Evolutionary conservation across 495 filamentous ascomycete genomes (phyloP).

Genomic region (Ramalina peruviana): DNA sequence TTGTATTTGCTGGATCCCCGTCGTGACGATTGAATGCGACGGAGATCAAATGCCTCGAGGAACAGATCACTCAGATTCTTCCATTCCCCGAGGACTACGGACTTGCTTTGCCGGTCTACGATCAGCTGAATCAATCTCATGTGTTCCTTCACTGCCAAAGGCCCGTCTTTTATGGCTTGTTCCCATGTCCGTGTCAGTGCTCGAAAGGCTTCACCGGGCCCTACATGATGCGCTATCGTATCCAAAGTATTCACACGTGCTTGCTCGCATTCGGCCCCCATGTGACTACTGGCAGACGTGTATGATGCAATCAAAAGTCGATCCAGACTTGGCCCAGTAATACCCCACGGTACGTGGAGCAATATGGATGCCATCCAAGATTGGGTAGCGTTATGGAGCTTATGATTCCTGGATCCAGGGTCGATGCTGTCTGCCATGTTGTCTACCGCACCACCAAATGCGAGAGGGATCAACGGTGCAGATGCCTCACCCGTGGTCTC

Average conservation of each 20-base stretch:
- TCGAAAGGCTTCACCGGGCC: conserved; percentile 51
- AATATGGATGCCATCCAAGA: conserved; percentile 65
- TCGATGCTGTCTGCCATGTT: conserved; percentile 51
- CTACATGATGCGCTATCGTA: conserved; percentile 57
- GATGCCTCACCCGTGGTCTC: conserved; percentile 75
- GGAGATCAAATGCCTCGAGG: conserved; percentile 57
- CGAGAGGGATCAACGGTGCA: conserved; percentile 65
- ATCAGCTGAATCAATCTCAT: conserved; percentile 50
- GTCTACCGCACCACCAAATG: conserved; percentile 53
- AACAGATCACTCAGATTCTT: conserved; percentile 53
- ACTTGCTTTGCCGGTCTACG: conserved; percentile 65
- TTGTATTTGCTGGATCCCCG: conserved; percentile 27
- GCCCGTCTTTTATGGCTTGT: conserved; percentile 43
- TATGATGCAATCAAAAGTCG: conserved; percentile 53
- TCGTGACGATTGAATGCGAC: conserved; percentile 35
- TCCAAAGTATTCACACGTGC: conserved; percentile 52
- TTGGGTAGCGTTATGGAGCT: conserved; percentile 70
- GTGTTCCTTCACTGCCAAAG: conserved; percentile 48
- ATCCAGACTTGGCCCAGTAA: conserved; percentile 58
- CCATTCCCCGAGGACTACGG: conserved; percentile 54
- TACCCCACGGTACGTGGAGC: conserved; percentile 71
- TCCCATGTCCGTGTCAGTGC: conserved; percentile 58
- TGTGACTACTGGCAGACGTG: conserved; percentile 44
- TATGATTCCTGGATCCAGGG: conserved; percentile 34
- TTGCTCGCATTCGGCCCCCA: conserved; percentile 44